Evolutionary conservation across 2,329 filamentous ascomycete genomes (phyloP).

Genomic region (Tolypocladium capitatum): DNA sequence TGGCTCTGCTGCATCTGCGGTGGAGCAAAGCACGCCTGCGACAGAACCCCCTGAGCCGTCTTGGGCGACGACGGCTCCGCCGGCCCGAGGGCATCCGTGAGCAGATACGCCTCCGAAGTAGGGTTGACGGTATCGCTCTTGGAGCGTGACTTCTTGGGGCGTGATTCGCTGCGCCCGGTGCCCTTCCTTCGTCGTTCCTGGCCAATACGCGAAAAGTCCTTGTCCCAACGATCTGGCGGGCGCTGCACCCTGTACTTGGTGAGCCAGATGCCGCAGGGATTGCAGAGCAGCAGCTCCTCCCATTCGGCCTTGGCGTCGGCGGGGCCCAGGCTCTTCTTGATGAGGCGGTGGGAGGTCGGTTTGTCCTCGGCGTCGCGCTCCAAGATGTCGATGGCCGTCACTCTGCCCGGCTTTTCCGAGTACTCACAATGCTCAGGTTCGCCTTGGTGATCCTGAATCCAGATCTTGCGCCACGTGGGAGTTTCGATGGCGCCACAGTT

Average conservation of each 20-base stretch:
- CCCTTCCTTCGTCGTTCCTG: slow-evolving; percentile 38
- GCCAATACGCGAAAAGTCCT: slow-evolving; percentile 37
- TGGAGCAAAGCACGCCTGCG: slow-evolving; percentile 6
- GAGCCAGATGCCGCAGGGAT: slow-evolving; percentile 93
- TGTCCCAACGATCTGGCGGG: slow-evolving; percentile 73
- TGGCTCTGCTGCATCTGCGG: slow-evolving; percentile 1
- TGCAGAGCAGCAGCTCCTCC: slow-evolving; percentile 69
- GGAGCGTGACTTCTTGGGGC: slow-evolving; percentile 33
- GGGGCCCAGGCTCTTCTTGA: slow-evolving; percentile 58
- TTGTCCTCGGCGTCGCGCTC: slow-evolving; percentile 49
- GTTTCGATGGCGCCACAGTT: slow-evolving; percentile 96
- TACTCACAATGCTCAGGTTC: slow-evolving; percentile 57
- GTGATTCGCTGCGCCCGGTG: slow-evolving; percentile 25
- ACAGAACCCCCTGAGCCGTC: slow-evolving; percentile 5
- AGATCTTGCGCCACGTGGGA: slow-evolving; percentile 90
- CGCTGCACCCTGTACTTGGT: slow-evolving; percentile 77
- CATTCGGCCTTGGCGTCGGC: slow-evolving; percentile 54
- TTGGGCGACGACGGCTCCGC: slow-evolving; percentile 25
- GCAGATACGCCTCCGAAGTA: slow-evolving; percentile 40
- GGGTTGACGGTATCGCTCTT: slow-evolving; percentile 33
- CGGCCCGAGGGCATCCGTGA: slow-evolving; percentile 39
- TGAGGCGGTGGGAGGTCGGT: slow-evolving; percentile 55
- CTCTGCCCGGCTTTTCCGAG: slow-evolving; percentile 57
- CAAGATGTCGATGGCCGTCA: slow-evolving; percentile 61
- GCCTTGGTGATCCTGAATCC: slow-evolving; percentile 61